Conservation (phyloP, 495 filamentous ascomycete genomes). For the Pseudoneurospora amorphoporcata region DNA sequence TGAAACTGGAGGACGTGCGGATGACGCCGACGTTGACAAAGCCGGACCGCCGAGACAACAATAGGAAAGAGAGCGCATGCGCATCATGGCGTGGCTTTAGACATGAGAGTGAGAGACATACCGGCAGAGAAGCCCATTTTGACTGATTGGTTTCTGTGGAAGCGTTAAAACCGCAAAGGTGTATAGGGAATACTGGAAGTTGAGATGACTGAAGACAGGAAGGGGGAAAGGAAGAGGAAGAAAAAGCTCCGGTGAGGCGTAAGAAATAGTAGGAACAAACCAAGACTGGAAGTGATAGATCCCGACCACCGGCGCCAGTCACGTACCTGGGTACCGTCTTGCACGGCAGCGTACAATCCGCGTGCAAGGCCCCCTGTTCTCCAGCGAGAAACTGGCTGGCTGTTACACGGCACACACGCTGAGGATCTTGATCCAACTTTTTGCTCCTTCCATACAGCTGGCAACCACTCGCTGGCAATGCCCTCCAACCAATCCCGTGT, state of each 20-base stretch:
- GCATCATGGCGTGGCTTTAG: not conserved
- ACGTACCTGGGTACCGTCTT: not conserved
- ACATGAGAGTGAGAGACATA: constrained; percentile 20
- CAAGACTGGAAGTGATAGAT: not conserved
- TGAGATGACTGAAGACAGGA: not conserved
- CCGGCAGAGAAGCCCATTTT: constrained; percentile 35
- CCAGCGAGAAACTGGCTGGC: not conserved
- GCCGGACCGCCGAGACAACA: constrained; percentile 1
- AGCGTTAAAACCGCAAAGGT: not conserved
- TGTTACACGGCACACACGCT: not conserved
- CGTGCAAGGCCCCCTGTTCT: not conserved
- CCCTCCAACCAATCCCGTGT: not conserved
- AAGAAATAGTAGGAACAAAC: constrained; percentile 1
- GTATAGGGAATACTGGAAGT: constrained; percentile 1
- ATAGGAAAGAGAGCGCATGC: constrained; percentile 3
- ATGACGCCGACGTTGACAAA: not conserved
- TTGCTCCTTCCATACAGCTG: not conserved
- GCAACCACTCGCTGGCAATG: not conserved
- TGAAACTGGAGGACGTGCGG: not conserved
- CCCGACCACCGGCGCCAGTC: not conserved
- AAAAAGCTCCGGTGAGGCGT: constrained; percentile 15
- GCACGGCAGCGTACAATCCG: not conserved
- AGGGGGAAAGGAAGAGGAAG: constrained; percentile 6
- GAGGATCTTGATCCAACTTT: not conserved
- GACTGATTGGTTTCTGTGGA: constrained; percentile 15